These are phyloP conservation scores for Aphanomyces invadans DNA, from an alignment of 352 stramenopile species.

Conservation along the genomic window DNA sequence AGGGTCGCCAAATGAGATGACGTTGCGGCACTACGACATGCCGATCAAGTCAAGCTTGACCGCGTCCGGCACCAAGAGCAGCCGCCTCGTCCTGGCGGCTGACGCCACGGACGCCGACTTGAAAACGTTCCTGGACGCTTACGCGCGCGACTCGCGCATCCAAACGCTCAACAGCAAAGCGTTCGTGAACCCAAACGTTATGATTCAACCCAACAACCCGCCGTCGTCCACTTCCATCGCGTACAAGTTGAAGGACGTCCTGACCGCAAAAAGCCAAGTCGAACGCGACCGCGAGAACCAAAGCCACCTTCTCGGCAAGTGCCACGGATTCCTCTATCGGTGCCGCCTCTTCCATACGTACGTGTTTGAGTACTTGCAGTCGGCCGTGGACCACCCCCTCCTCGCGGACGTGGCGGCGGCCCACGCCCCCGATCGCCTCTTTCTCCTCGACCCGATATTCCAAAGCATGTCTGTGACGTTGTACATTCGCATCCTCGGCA, in stretches of 20 bases:
- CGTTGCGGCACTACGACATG: neutral
- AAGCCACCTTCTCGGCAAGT: conserved; percentile 1
- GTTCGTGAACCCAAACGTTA: conserved; percentile 3
- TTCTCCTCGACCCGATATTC: conserved; percentile 64
- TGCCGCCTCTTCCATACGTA: conserved; percentile 10
- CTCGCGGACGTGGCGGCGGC: neutral
- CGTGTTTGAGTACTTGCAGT: conserved; percentile 9
- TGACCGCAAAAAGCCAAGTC: neutral
- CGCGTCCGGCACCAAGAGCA: neutral
- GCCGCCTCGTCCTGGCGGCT: neutral
- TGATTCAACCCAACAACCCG: conserved; percentile 2
- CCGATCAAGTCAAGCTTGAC: conserved; percentile 9
- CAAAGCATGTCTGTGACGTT: conserved; percentile 68
- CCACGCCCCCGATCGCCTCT: conserved; percentile 29
- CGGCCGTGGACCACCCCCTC: neutral
- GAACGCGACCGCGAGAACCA: conserved; percentile 3
- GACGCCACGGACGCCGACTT: conserved; percentile 3
- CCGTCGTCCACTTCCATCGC: conserved; percentile 3
- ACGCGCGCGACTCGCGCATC: conserved; percentile 11
- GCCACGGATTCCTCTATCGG: conserved; percentile 14
- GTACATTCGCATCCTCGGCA: conserved; percentile 75
- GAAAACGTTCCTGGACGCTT: neutral
- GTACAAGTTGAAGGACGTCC: conserved; percentile 1
- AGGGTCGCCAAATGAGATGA: neutral
- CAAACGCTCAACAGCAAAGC: conserved; percentile 16